Evolutionary conservation across 2,329 filamentous ascomycete genomes (phyloP).

Genomic region (Chrysoporthe austroafricana): DNA sequence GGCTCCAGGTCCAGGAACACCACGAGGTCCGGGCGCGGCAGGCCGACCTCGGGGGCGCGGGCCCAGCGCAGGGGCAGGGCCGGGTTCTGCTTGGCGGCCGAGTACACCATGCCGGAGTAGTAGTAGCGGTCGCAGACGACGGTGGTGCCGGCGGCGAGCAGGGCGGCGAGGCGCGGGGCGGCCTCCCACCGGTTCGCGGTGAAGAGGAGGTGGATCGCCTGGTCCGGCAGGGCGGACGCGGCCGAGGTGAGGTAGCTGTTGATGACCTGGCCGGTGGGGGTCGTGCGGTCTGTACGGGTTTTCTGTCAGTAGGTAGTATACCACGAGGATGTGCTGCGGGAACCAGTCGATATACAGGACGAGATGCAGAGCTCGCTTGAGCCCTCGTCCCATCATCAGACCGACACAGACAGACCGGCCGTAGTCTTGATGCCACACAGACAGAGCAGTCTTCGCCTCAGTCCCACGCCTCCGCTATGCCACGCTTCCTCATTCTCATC

Average conservation of each 20-base stretch:
- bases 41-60: constrained; percentile 78
- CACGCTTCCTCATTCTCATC: neutral
- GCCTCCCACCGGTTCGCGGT: constrained; percentile 90
- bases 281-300: constrained; percentile 68
- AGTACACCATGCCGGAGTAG: constrained; percentile 92
- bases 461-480: neutral
- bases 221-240: constrained; percentile 73
- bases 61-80: constrained; percentile 77
- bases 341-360: too few species aligned
- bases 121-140: constrained; percentile 93
- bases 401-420: neutral
- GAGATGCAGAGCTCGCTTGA: neutral
- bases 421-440: too few species aligned
- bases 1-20: constrained; percentile 86
- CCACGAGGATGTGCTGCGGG: too few species aligned
- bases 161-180: constrained; percentile 55
- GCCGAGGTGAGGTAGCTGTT: constrained; percentile 77
- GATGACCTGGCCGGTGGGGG: constrained; percentile 86
- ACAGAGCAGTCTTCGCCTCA: neutral
- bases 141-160: constrained; percentile 68
- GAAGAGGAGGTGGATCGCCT: constrained; percentile 88
- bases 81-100: constrained; percentile 80
- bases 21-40: constrained; percentile 85
- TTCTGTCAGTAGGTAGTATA: neutral
- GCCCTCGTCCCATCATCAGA: neutral